These are phyloP conservation scores for Paramecium pentaurelia DNA, from an alignment of 73 alveolate species.

Conservation along the genomic window DNA sequence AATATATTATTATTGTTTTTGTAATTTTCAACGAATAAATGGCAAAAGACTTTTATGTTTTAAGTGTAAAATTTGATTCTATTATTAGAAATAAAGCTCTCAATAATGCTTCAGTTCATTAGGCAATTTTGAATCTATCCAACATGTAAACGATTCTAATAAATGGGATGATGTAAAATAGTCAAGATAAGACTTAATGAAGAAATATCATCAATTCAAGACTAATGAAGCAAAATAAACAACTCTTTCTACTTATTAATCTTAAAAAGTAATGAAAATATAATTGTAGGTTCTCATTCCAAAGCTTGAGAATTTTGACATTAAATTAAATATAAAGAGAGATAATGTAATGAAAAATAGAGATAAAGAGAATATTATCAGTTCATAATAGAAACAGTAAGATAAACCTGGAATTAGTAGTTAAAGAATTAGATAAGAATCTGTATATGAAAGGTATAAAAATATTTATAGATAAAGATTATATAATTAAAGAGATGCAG, in stretches of 20 bases:
- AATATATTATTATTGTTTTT: background rate
- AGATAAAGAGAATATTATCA: background rate
- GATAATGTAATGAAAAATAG: background rate
- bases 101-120: background rate
- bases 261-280: background rate
- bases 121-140: background rate
- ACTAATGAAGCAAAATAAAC: background rate
- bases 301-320: background rate
- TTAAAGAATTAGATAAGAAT: background rate
- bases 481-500: background rate
- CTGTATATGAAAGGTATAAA: background rate
- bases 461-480: background rate
- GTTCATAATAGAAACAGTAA: background rate
- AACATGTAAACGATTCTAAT: background rate
- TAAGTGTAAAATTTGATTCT: background rate
- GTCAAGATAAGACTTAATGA: background rate
- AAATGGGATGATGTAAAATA: background rate
- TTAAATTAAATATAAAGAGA: background rate
- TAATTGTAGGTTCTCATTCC: background rate
- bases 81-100: background rate
- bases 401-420: background rate
- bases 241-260: background rate
- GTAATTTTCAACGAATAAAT: conserved; percentile 15
- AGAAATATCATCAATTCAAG: background rate
- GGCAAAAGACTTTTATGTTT: background rate